Percentiles rank a stretch among this genome's conserved stretches.
phyloP scores from a whole-genome alignment of 2,329 filamentous ascomycete genomes.

The Peltaster fructicola region DNA sequence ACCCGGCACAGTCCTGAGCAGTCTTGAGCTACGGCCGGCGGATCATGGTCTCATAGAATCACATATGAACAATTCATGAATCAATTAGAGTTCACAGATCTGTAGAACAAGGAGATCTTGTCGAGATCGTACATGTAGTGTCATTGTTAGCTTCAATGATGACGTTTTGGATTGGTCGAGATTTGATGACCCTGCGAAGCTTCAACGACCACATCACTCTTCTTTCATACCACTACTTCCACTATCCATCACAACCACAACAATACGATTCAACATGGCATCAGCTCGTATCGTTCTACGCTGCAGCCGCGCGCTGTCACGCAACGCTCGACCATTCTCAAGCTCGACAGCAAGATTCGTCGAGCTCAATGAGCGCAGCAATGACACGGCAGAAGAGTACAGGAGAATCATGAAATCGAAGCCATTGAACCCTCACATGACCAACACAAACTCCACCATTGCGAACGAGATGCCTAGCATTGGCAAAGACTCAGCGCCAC shows the following conservation, averaged over 20 bases:
- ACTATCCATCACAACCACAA: conserved; percentile 1
- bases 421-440: conserved; percentile 42
- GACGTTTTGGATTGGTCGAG: too few relatives aligned
- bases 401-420: conserved; percentile 40
- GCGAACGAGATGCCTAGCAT: conserved; percentile 44
- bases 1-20: too few relatives aligned
- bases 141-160: too few relatives aligned
- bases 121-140: too few relatives aligned
- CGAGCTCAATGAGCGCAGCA: conserved; percentile 30
- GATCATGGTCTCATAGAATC: too few relatives aligned
- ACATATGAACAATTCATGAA: too few relatives aligned
- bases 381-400: conserved; percentile 36
- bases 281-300: conserved; percentile 27
- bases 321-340: conserved; percentile 22
- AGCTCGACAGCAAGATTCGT: conserved; percentile 20
- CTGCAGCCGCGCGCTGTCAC: conserved; percentile 25
- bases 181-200: too few relatives aligned
- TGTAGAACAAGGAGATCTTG: too few relatives aligned
- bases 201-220: too few relatives aligned
- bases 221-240: conserved; percentile 1
- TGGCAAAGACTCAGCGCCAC: conserved; percentile 38
- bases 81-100: too few relatives aligned
- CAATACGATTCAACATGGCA: conserved; percentile 23
- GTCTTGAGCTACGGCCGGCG: too few relatives aligned
- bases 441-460: conserved; percentile 46